Conservation (phyloP, 306 rosid genomes). For the Sphenostylis stenocarpa region DNA sequence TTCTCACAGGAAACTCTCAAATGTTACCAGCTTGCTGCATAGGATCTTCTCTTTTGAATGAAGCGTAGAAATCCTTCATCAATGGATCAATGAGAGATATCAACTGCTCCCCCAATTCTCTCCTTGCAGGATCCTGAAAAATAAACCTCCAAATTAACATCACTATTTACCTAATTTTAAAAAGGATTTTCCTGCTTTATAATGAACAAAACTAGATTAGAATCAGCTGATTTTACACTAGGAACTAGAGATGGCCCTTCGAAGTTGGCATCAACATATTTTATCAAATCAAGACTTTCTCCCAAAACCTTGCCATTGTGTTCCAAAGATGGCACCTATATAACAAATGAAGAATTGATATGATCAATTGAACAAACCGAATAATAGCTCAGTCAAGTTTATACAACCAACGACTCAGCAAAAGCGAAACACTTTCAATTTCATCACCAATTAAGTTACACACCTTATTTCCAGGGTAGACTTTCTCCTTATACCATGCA, state of each 20-base stretch:
- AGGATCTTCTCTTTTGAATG: constrained; percentile 50
- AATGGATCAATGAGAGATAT: constrained; percentile 37
- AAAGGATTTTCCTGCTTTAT: not conserved
- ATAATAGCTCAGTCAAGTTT: not conserved
- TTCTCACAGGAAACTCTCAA: not conserved
- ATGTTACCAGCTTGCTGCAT: constrained; percentile 45
- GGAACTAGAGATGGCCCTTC: constrained; percentile 53
- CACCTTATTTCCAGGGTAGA: constrained; percentile 60
- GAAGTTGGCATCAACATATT: constrained; percentile 51
- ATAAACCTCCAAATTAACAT: not conserved
- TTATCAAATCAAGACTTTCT: constrained; percentile 70
- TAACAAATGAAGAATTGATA: constrained; percentile 9
- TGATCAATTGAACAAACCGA: not conserved
- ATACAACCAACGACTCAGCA: not conserved
- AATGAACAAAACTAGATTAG: not conserved
- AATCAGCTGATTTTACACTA: constrained; percentile 31
- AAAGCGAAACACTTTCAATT: too few relatives aligned
- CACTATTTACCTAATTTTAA: not conserved
- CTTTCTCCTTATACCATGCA: constrained; percentile 73
- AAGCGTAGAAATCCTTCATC: not conserved
- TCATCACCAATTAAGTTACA: too few relatives aligned
- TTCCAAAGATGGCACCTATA: constrained; percentile 62
- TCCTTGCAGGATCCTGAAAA: constrained; percentile 53
- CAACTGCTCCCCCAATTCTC: constrained; percentile 50
- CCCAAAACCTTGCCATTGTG: constrained; percentile 69